Conservation (phyloP, 768 basidiomycete species). For the Phaffia australis region DNA sequence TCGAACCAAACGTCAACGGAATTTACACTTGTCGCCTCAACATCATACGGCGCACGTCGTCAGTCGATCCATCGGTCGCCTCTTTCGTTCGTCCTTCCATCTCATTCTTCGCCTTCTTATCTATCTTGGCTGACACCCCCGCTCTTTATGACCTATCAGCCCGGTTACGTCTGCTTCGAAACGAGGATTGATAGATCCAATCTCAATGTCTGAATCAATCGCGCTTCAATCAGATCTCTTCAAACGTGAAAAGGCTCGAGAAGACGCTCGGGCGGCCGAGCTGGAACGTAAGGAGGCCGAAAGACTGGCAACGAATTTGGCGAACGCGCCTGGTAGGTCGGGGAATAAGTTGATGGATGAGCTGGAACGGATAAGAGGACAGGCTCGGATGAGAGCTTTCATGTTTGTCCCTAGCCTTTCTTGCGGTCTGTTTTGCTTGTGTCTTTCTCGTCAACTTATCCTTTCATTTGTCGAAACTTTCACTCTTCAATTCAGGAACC, state of each 20-base stretch:
- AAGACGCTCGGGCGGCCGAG: not conserved
- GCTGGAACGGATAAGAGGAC: slow-evolving; percentile 11
- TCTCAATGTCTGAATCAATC: slow-evolving; percentile 10
- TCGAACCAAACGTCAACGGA: not conserved
- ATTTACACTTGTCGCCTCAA: not conserved
- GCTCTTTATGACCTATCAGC: not conserved
- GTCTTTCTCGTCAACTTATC: not conserved
- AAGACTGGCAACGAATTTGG: not conserved
- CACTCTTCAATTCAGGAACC: not conserved
- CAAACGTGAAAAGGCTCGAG: slow-evolving; percentile 8
- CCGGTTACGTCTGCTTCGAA: not conserved
- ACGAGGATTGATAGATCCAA: not conserved
- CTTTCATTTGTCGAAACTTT: not conserved
- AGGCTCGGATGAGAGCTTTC: slow-evolving; percentile 19
- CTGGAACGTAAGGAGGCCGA: slow-evolving; percentile 6
- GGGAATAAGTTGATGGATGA: slow-evolving; percentile 11
- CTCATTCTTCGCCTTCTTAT: not conserved
- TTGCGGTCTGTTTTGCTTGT: not conserved
- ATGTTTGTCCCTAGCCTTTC: slow-evolving; percentile 6
- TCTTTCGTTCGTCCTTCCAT: not conserved
- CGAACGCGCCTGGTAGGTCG: not conserved
- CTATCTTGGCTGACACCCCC: not conserved
- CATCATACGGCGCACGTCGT: not conserved
- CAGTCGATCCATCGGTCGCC: not conserved
- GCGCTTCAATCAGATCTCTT: slow-evolving; percentile 9